Evolutionary conservation across 2,329 filamentous ascomycete genomes (phyloP), one percentile per base, ranked within the genome.

Genomic region (Eutypella sp.): DNA sequence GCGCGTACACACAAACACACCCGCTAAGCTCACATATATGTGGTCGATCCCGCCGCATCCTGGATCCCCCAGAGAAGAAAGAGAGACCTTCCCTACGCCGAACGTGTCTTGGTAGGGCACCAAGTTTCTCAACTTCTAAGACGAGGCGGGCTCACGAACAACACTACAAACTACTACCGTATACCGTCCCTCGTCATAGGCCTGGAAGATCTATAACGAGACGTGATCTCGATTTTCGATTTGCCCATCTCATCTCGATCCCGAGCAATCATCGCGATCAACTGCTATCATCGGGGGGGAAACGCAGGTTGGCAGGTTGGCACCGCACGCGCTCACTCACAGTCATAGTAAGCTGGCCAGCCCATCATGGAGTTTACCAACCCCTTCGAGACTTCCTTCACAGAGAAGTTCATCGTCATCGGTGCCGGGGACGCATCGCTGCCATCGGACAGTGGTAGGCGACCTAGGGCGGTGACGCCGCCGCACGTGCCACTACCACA

Each of bases 151-250:
- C n/a, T n/a, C n/a, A n/a, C 5, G 16, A 40, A 46, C 36, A 44
- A 47, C 48, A 48, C 49, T 60, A 60, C 60, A 60, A 60, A 58
- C 58, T 39, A 19, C 37, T 41, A 37, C 29, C 29, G 41, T 45
- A 42, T n/a, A n/a, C n/a, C n/a, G n/a, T n/a, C 53, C 57, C 18
- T 39, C 55, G 51, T 56, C 54, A 57, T 54, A 53, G 36, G 42
- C n/a, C n/a, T 15, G 16, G 29, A n/a, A 47, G 50, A 55, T 51
- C 52, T 44, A 52, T 42, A 42, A 38, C 41, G 27, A 34, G 27
- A n/a, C 29, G 13, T 29, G 23, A 39, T 47, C 46, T 31, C 42
- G 49, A 56, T 54, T n/a, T n/a, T n/a, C n/a, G n/a, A n/a, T n/a
- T n/a, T n/a, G n/a, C n/a, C n/a, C n/a, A n/a, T n/a, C n/a, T n/a